Evolutionary conservation across 2,329 filamentous ascomycete genomes (phyloP).

Genomic region (Fragosphaeria purpurea): DNA sequence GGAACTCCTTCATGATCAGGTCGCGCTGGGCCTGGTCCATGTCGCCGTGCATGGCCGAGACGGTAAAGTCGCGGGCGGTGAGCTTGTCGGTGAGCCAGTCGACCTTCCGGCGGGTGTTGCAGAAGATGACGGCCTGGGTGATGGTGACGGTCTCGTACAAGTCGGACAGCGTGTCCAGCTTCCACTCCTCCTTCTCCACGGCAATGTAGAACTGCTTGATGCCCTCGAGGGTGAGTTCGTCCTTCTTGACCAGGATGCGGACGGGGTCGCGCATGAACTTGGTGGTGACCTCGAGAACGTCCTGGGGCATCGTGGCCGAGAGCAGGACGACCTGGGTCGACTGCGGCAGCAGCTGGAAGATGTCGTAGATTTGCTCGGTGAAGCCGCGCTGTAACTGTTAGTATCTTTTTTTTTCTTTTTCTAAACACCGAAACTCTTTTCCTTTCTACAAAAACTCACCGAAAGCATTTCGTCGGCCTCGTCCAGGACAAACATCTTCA

Average conservation of each 20-base stretch:
- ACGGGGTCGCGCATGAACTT: constrained; percentile 99
- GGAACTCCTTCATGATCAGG: constrained; percentile 99
- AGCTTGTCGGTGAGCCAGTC: constrained; percentile 99
- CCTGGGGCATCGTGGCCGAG: constrained; percentile 97
- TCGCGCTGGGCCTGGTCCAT: constrained; percentile 98
- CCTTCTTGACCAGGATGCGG: constrained; percentile 99
- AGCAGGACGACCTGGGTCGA: constrained; percentile 97
- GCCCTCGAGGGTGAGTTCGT: constrained; percentile 98
- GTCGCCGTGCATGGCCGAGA: constrained; percentile 99
- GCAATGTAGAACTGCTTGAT: constrained; percentile 99
- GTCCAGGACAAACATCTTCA: constrained; percentile 99
- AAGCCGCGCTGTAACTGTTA: constrained; percentile 68
- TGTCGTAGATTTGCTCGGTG: constrained; percentile 99
- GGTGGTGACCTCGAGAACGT: constrained; percentile 97
- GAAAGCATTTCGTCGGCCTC: constrained; percentile 99
- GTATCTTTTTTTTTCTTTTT: constrained; percentile 7
- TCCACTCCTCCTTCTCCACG: constrained; percentile 99
- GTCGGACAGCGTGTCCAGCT: constrained; percentile 97
- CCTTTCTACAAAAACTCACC: constrained; percentile 35
- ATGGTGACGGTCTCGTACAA: constrained; percentile 99
- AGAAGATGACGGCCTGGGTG: constrained; percentile 99
- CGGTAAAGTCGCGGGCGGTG: constrained; percentile 95
- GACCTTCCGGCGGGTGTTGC: constrained; percentile 99
- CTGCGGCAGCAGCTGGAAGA: constrained; percentile 97
- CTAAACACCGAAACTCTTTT: too few species aligned